Conservation (phyloP, 2,329 filamentous ascomycete genomes). For the Dendryphion nanum region DNA sequence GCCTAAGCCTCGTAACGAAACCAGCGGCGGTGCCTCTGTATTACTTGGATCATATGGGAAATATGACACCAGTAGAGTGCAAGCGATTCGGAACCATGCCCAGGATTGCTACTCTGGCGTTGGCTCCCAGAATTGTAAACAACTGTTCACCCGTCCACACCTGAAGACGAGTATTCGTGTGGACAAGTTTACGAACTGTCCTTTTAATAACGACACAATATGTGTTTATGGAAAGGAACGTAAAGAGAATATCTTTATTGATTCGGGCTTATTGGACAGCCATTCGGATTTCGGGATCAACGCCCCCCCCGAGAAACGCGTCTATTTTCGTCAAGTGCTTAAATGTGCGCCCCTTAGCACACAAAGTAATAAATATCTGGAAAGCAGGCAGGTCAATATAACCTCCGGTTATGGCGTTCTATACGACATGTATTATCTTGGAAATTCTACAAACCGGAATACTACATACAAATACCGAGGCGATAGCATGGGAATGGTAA, state of each 20-base stretch:
- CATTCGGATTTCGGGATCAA: conserved; percentile 24
- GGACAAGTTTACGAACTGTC: background rate
- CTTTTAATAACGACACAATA: background rate
- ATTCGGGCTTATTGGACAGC: conserved; percentile 22
- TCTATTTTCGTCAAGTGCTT: conserved; percentile 17
- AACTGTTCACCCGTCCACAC: background rate
- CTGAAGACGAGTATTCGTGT: background rate
- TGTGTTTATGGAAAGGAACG: conserved; percentile 11
- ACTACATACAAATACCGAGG: no score
- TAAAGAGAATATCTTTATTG: conserved; percentile 16
- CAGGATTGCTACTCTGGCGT: conserved; percentile 15
- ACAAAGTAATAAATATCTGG: conserved; percentile 15
- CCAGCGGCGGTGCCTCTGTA: background rate
- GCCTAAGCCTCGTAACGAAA: no score
- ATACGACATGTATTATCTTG: no score
- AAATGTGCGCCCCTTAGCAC: conserved; percentile 21
- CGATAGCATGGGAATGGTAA: no score
- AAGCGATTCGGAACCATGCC: conserved; percentile 17
- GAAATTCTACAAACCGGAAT: no score
- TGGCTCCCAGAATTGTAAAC: background rate
- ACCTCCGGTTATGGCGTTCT: no score
- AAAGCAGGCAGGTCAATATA: no score
- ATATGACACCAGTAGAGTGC: conserved; percentile 7
- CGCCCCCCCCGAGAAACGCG: conserved; percentile 13
- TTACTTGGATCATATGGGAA: no score